Percentiles rank a stretch among this genome's conserved stretches.
phyloP scores from a whole-genome alignment of 306 rosid genomes.

The Glycyrrhiza uralensis region DNA sequence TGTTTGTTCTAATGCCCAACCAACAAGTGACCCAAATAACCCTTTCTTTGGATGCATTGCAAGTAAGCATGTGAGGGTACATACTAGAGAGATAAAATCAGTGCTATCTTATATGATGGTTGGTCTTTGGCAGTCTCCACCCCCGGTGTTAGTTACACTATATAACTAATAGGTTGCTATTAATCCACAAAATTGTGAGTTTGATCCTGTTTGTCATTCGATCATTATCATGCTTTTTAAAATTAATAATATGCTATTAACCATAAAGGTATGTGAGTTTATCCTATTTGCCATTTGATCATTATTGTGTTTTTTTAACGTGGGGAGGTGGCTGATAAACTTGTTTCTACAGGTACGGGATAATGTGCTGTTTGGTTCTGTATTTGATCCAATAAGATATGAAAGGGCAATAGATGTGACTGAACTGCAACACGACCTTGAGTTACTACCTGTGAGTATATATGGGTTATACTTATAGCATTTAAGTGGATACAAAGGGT shows the following conservation, averaged over 20 bases:
- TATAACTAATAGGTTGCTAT: not conserved
- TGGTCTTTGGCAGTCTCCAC: not conserved
- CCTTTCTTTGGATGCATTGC: not conserved
- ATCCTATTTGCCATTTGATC: not conserved
- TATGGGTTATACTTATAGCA: not conserved
- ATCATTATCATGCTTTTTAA: not conserved
- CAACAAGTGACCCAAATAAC: not conserved
- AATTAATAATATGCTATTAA: not conserved
- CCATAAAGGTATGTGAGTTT: not conserved
- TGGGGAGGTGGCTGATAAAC: conserved; percentile 12
- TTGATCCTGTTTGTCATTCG: conserved; percentile 4
- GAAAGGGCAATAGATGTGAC: conserved; percentile 74
- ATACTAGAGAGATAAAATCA: not conserved
- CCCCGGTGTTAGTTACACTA: not conserved
- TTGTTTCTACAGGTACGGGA: conserved; percentile 64
- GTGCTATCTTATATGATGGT: not conserved
- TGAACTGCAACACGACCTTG: conserved; percentile 75
- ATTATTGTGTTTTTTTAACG: not conserved
- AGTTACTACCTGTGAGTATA: conserved; percentile 74
- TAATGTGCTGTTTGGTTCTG: conserved; percentile 80
- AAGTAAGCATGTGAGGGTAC: not conserved
- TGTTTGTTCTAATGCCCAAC: not conserved
- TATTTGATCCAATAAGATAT: conserved; percentile 57
- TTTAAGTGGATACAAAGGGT: conserved; percentile 29
- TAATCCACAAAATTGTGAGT: not conserved